Evolutionary conservation across 2,329 filamentous ascomycete genomes (phyloP), one percentile per base, ranked within the genome.

Genomic region (Sporothrix inflata): DNA sequence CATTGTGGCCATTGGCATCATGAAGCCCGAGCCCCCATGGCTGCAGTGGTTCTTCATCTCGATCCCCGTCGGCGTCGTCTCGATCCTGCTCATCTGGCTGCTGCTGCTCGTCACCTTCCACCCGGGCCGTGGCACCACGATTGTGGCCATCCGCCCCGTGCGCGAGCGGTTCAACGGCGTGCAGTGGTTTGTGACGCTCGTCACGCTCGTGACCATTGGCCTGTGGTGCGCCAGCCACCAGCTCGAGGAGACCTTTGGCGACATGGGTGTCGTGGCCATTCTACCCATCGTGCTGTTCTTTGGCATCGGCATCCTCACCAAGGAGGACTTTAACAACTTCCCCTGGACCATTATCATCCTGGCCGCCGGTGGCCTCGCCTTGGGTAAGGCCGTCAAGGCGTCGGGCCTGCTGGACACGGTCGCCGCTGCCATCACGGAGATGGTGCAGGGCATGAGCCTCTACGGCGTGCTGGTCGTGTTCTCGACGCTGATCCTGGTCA

Each of bases 271-370:
- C 70, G 92, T 99, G 55, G 97, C 96, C 73, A 97, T 99, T 79
- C 94, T 99, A 74, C 96, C 96, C 6, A 91, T 99, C 69, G 92
- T 97, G 3, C 86, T 98, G 55, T 99, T 99, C 87, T 99, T 99
- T 78, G 96, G 96, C 71, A 94, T 94, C 1, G 96, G 96, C 12
- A 95, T 98, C 76, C 86, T 99, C 42, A 98, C 94, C 66, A 99
- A 98, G 83, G 96, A 98, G 82, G 96, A 99, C 83, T 99, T 99
- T 80, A 99, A 99, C 85, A 99, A 99, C 82, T 99, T 99, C 82
- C 91, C 98, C 51, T 99, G 96, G 96, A 99, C 97, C 24, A 99
- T 99, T 82, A 98, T 99, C 82, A 98, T 99, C 78, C 90, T 99
- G 24, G 96, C 96, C 0, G 95, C 96, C 0, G 96, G 96, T 63